These are phyloP conservation scores for Aspergillus leporis DNA, from an alignment of 495 filamentous ascomycete species.

Conservation along the genomic window DNA sequence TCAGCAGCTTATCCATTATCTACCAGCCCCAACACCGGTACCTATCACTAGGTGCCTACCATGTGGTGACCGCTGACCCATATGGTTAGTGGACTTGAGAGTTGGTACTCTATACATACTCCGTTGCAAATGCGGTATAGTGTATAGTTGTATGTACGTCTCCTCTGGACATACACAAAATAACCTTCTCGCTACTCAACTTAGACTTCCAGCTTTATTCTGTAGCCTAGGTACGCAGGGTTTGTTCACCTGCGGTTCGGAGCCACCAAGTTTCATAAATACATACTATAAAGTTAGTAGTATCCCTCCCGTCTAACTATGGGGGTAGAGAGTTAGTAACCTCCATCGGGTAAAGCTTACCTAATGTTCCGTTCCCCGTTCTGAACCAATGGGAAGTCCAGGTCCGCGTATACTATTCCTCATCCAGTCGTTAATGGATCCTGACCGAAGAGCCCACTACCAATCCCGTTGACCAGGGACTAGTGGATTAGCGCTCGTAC, in stretches of 20 bases:
- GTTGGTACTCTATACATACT: neutral
- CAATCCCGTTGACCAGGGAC: neutral
- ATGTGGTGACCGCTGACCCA: neutral
- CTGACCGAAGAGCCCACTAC: neutral
- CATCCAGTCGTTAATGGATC: neutral
- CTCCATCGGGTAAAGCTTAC: no score
- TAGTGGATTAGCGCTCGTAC: slow-evolving; percentile 2
- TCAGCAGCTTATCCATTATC: slow-evolving; percentile 1
- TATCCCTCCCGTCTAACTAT: neutral
- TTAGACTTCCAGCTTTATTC: neutral
- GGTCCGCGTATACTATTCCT: no score
- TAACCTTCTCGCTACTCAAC: neutral
- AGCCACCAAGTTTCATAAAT: no score
- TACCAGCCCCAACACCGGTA: neutral
- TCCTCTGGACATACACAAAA: neutral
- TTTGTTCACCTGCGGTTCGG: no score
- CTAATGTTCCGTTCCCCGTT: no score
- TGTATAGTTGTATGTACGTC: neutral
- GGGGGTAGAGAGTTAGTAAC: no score
- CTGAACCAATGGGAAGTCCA: no score
- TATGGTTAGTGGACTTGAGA: neutral
- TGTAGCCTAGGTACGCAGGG: neutral
- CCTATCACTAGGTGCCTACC: neutral
- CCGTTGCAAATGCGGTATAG: neutral
- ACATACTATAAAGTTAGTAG: no score